These are phyloP conservation scores for Kuraishia cidri DNA, from an alignment of 805 yeast genomes.

Conservation along the genomic window DNA sequence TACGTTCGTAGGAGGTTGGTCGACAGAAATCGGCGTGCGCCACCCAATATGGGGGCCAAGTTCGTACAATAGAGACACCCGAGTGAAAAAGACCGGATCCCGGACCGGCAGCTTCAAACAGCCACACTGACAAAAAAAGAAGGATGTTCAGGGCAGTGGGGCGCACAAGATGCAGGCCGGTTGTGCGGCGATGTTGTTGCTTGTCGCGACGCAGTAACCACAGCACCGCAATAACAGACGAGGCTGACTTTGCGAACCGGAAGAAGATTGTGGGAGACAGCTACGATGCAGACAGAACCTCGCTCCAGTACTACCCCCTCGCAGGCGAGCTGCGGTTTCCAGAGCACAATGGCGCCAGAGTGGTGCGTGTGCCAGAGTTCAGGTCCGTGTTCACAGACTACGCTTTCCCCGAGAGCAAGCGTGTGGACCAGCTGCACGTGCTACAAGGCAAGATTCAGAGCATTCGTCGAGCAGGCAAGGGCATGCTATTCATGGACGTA, in stretches of 20 bases:
- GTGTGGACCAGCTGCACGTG: slow-evolving; percentile 12
- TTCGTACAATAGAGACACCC: too few species aligned
- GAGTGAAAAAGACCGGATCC: too few species aligned
- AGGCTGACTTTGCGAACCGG: slow-evolving; percentile 20
- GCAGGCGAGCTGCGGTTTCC: slow-evolving; percentile 5
- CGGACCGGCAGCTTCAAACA: too few species aligned
- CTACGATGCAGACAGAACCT: slow-evolving; percentile 3
- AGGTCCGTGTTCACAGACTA: slow-evolving; percentile 15
- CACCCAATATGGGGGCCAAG: too few species aligned
- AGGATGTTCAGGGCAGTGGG: too few species aligned
- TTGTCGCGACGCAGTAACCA: too few species aligned
- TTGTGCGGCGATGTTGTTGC: too few species aligned
- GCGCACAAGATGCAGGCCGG: too few species aligned
- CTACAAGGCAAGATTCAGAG: slow-evolving; percentile 51
- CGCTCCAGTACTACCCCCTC: slow-evolving; percentile 14
- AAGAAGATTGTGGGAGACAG: neutral
- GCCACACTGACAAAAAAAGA: too few species aligned
- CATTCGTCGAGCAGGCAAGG: slow-evolving; percentile 60
- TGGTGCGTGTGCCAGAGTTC: slow-evolving; percentile 30
- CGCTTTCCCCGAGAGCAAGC: slow-evolving; percentile 8
- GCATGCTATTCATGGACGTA: slow-evolving; percentile 61
- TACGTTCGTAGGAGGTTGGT: too few species aligned
- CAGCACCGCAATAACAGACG: slow-evolving; percentile 11
- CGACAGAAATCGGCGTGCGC: too few species aligned
- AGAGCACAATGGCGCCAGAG: slow-evolving; percentile 1